Percentiles rank a stretch among this genome's conserved stretches.
Conservation (phyloP, 2,329 filamentous ascomycete species). For the Fusarium sp. region DNA sequence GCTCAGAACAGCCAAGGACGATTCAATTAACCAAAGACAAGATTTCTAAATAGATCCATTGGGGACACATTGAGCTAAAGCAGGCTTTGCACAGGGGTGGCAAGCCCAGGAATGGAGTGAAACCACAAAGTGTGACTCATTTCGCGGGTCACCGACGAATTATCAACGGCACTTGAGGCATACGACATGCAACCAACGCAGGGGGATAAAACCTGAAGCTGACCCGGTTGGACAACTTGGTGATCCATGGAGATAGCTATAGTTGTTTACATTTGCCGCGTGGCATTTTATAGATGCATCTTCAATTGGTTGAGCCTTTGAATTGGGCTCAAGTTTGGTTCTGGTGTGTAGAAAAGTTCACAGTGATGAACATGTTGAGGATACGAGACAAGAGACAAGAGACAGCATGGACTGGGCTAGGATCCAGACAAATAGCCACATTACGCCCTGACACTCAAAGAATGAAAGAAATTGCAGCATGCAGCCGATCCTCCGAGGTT, state of each 20-base stretch:
- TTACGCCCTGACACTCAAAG: slow-evolving; percentile 31
- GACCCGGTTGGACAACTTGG: slow-evolving; percentile 26
- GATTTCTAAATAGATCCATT: slow-evolving; percentile 28
- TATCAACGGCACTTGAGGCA: slow-evolving; percentile 33
- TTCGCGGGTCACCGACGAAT: slow-evolving; percentile 39
- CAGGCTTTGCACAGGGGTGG: slow-evolving; percentile 38
- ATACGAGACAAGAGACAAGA: slow-evolving; percentile 39
- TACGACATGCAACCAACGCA: slow-evolving; percentile 33
- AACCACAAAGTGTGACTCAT: slow-evolving; percentile 47
- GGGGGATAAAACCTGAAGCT: slow-evolving; percentile 13
- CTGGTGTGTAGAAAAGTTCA: background rate
- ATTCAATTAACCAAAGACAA: slow-evolving; percentile 32
- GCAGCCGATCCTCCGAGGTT: slow-evolving; percentile 44
- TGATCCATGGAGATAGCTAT: slow-evolving; percentile 17
- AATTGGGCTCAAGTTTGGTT: slow-evolving; percentile 26
- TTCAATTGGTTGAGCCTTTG: slow-evolving; percentile 20
- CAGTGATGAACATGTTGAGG: background rate
- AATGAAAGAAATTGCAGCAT: slow-evolving; percentile 46
- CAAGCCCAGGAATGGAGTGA: slow-evolving; percentile 44
- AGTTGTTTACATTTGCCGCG: slow-evolving; percentile 16
- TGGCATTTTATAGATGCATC: slow-evolving; percentile 19
- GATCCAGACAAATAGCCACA: background rate
- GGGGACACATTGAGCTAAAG: slow-evolving; percentile 33
- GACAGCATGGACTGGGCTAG: slow-evolving; percentile 17
- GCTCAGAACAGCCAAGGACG: slow-evolving; percentile 31